phyloP scores from a whole-genome alignment of 169 alveolate species.

The Eimeria zaria region DNA sequence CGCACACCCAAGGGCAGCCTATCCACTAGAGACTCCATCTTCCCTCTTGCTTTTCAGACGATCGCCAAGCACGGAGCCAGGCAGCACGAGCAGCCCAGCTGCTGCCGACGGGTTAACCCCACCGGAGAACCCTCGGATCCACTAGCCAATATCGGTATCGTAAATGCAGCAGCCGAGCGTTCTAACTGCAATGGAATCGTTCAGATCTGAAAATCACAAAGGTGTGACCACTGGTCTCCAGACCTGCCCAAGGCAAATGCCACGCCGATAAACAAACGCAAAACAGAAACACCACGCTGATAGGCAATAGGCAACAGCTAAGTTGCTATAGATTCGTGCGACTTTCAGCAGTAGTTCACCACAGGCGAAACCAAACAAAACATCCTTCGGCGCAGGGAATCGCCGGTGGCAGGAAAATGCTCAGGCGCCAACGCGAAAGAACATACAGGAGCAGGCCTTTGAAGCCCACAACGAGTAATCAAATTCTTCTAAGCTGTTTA shows the following conservation, averaged over 20 bases:
- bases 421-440: not conserved
- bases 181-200: not conserved
- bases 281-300: not conserved
- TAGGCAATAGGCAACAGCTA: not conserved
- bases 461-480: not conserved
- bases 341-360: not conserved
- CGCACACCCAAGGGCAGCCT: slow-evolving; percentile 81
- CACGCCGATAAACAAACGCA: not conserved
- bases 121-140: not conserved
- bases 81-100: not conserved
- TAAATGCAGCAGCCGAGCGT: not conserved
- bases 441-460: not conserved
- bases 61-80: not conserved
- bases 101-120: not conserved
- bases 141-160: not conserved
- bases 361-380: not conserved
- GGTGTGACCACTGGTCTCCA: slow-evolving; percentile 25
- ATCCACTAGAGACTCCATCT: slow-evolving; percentile 63
- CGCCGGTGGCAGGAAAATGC: not conserved
- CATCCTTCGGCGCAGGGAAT: not conserved
- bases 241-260: not conserved
- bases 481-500: not conserved
- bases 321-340: not conserved
- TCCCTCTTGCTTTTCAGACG: not conserved
- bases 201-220: not conserved